Evolutionary conservation across 768 basidiomycete genomes (phyloP), one percentile per base, ranked within the genome.

Genomic region (Agaricus blazei): DNA sequence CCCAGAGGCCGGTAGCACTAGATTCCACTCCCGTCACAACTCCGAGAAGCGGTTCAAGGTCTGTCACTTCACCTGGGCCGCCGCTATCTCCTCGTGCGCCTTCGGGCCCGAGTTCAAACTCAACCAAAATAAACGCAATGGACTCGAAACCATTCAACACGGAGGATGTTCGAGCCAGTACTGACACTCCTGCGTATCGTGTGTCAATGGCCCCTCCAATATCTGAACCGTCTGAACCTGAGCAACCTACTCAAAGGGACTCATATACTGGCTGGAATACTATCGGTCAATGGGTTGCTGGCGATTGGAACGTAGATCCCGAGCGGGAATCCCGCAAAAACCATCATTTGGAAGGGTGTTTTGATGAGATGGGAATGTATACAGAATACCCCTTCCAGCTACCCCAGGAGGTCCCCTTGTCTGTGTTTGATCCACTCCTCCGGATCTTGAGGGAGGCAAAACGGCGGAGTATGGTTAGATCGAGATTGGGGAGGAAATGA

Each of bases 401-500:
- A 8, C 19, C 31, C 19, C 6, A 49, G 23, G 47, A 34, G 12
- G 48, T 49, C 19, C 48, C 48, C 4, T 9, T 49, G 31, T 36
- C 48, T 9, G 51, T 24, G 9, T 48, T 52, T 23, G 44, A 43
- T 5, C 50, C 50, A 5, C 56, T 57, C 15, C 24, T 57, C 12
- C 38, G 23, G 26, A 27, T 48, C n/a, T 46, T 57, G 27, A 34
- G 27, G 14, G 23, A 43, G 24, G 43, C 29, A 2, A 19, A 42
- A 23, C 41, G 51, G 19, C 28, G 50, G n/a, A 5, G 11, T 9
- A 34, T 37, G 52, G 46, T 44, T 6, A 55, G 54, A 31, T 42
- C 59, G 11, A 28, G 6, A 28, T 14, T 57, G 7, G 59, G 27
- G 56, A 47, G n/a, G 28, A 48, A 14, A 23, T 53, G 15, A 36